phyloP scores from a whole-genome alignment of 176 grass and related monocot species.

The Phyllostachys edulis region DNA sequence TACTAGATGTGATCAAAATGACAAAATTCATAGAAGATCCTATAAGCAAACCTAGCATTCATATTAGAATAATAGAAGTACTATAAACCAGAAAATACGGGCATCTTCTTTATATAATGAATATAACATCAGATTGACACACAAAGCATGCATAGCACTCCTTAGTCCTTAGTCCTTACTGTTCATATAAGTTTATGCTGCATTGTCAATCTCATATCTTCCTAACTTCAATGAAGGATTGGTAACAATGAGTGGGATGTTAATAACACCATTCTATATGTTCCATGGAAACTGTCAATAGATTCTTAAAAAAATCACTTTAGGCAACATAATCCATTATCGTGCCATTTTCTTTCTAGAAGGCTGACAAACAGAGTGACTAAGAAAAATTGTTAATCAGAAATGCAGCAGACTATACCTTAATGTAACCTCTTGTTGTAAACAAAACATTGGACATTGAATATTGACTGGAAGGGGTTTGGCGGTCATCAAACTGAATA shows the following conservation, averaged over 20 bases:
- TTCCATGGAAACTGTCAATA: constrained; percentile 5
- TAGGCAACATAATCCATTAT: not conserved
- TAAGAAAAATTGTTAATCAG: constrained; percentile 32
- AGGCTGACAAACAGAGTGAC: not conserved
- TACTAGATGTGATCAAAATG: not conserved
- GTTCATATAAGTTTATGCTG: not conserved
- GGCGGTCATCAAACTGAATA: constrained; percentile 36
- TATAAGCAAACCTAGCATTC: not conserved
- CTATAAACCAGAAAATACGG: not conserved
- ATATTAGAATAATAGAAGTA: not conserved
- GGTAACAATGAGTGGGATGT: not conserved
- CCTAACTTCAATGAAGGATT: not conserved
- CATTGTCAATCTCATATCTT: constrained; percentile 20
- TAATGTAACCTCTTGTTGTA: constrained; percentile 58
- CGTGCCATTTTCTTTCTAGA: constrained; percentile 4
- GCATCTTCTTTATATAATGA: not conserved
- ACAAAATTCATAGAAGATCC: constrained; percentile 8
- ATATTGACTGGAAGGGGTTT: constrained; percentile 30
- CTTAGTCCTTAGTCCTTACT: not conserved
- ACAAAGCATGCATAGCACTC: constrained; percentile 20
- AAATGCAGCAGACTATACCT: constrained; percentile 48
- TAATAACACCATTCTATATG: constrained; percentile 12
- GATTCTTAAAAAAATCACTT: not conserved
- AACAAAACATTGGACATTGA: constrained; percentile 42
- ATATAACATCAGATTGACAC: not conserved